Evolutionary conservation across 352 stramenopile species (phyloP).

Genomic region (Globisporangium solare): DNA sequence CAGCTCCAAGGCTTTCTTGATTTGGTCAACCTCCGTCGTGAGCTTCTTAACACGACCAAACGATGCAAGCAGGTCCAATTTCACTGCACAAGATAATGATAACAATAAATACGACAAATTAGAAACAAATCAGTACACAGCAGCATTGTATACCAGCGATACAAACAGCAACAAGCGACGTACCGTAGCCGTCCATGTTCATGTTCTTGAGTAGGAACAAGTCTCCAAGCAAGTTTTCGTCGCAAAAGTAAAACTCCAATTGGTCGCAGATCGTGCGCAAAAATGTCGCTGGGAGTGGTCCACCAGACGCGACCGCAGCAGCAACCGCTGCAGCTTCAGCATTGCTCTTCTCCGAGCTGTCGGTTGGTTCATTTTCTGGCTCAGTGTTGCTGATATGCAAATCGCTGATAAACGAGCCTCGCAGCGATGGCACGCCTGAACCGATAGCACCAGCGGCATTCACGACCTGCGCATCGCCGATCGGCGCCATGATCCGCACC

Average conservation of each 20-base stretch:
- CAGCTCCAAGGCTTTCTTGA: slow-evolving; percentile 78
- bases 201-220: slow-evolving; percentile 88
- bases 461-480: slow-evolving; percentile 22
- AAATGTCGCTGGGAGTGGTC: slow-evolving; percentile 70
- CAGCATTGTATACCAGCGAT: neutral
- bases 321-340: slow-evolving; percentile 11
- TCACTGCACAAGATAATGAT: slow-evolving; percentile 41
- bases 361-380: slow-evolving; percentile 37
- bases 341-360: slow-evolving; percentile 24
- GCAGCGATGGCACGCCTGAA: slow-evolving; percentile 37
- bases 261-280: slow-evolving; percentile 84
- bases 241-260: slow-evolving; percentile 87
- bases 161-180: slow-evolving; percentile 12
- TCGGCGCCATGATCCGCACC: slow-evolving; percentile 36
- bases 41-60: slow-evolving; percentile 87
- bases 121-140: neutral
- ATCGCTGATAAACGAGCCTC: slow-evolving; percentile 26
- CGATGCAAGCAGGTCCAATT: slow-evolving; percentile 76
- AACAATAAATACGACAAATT: slow-evolving; percentile 7
- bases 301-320: slow-evolving; percentile 18
- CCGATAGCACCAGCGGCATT: slow-evolving; percentile 51
- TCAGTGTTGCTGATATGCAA: slow-evolving; percentile 39
- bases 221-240: slow-evolving; percentile 83
- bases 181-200: slow-evolving; percentile 84
- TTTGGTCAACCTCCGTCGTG: slow-evolving; percentile 75